Evolutionary conservation across 2,329 filamentous ascomycete genomes (phyloP), one percentile per base, ranked within the genome.

Genomic region (Colletotrichum cuscutae): DNA sequence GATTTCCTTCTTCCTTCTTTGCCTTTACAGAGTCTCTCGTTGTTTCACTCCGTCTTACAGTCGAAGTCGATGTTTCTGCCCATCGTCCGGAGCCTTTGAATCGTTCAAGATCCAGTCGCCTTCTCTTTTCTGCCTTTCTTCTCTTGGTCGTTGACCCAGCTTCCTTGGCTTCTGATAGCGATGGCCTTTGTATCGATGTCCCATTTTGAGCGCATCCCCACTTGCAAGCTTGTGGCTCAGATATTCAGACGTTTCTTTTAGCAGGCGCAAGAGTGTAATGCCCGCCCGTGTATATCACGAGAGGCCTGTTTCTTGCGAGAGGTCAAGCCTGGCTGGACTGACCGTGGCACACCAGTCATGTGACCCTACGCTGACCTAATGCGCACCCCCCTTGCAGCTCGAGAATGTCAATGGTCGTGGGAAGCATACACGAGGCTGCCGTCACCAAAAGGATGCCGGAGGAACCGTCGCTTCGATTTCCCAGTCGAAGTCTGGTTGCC

Each of bases 401-500:
- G 46, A 32, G 22, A 9, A 15, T 53, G n/a, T 4, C 8, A 13
- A 7, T 15, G 32, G 12, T 13, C 26, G 8, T 12, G 9, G 8
- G 49, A 24, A n/a, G 22, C 26, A 54, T 3, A 26, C 3, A 3
- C 12, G 7, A 53, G 24, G 12, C 62, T 13, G 5, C 9, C 15
- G 22, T 46, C 26, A 35, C 58, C 26, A 19, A 6, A 58, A 57
- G 13, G 54, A 71, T 9, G 54, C 32, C 19, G 53, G 56, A 24
- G 46, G 49, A 12, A 35, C 49, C 3, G 46, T 42, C 2, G 61
- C 56, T 15, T 37, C 71, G 2, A 65, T 13, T 24, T 65, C 67
- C 71, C 71, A 73, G 35, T 73, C 56, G 37, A 71, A 71, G 30
- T 73, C 71, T 5, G 66, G 66, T 30, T 73, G 71, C 5, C 71